Base-by-base conservation (phyloP, 768 basidiomycete genomes). In the Boletus sensibilis region DNA sequence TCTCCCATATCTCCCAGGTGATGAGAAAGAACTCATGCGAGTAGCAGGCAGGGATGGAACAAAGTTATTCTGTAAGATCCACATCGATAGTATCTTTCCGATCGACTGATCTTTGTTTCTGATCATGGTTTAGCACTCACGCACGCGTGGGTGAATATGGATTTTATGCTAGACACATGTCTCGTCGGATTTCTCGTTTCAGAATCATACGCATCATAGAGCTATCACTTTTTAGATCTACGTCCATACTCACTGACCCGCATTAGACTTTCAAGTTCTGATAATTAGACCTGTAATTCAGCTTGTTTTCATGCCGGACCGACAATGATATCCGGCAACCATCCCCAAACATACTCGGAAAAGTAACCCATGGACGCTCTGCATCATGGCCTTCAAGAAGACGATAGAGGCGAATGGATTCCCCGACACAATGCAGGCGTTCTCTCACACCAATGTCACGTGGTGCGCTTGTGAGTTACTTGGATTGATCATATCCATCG, bases 141-240 rank as follows among this genome's bases (percentile, higher is more conserved):
- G 0, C 96, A 99, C 71, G 91, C 88, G 4, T 99, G 96, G 96
- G 94, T 99, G 33, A 98, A 93, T 63, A 84, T 82, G n/a, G 96
- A 99, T 49, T 88, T 88, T 64, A 97, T 98, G 92, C 78, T 99
- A 21, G 95, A 98, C 68, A 80, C 85, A 34, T 98, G 93, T 71
- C 77, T 97, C 44, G 89, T 99, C 37, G 96, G 96, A 16, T 91
- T 97, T 65, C 75, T 99, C 39, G 85, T 94, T 13, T 72, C 87
- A 1, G 91, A 93, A 63, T 81, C 84, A 29, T 73, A 76, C 33
- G 69, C 74, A 21, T 76, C 75, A 51, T 76, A 74, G 66, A 62
- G 31, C 13, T 18, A 21, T 18, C 4, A 21, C 18, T 12, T 25
- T 38, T 41, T 8, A 29, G 40, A 44, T 45, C 42, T 44, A 35